Percentiles rank a stretch among this genome's conserved stretches.
phyloP scores from a whole-genome alignment of 768 basidiomycete genomes.

The Paxillus rubicundulus region DNA sequence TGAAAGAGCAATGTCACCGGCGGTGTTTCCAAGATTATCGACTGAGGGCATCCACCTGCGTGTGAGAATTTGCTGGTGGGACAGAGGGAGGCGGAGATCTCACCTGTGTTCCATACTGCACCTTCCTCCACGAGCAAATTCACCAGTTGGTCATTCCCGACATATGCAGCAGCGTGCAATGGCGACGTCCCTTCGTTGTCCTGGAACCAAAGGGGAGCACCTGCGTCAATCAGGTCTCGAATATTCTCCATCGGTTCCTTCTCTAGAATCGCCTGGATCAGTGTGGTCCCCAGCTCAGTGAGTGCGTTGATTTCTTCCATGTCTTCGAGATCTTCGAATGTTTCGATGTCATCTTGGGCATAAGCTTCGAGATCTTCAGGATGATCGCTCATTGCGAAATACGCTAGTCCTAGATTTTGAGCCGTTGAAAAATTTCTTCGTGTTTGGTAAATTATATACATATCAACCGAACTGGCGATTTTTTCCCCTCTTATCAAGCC shows the following conservation, averaged over 20 bases:
- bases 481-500: no score
- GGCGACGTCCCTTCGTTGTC: conserved; percentile 79
- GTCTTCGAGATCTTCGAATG: conserved; percentile 27
- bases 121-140: conserved; percentile 72
- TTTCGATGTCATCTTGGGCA: conserved; percentile 10
- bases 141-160: conserved; percentile 62
- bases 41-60: conserved; percentile 40
- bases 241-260: conserved; percentile 43
- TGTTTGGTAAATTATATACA: no score
- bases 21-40: conserved; percentile 76
- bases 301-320: conserved; percentile 43
- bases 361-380: neutral
- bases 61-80: neutral
- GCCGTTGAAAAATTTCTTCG: no score
- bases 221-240: conserved; percentile 52
- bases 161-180: conserved; percentile 83
- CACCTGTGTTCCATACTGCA: conserved; percentile 89
- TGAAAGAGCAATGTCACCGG: conserved; percentile 88
- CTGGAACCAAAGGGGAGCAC: conserved; percentile 89
- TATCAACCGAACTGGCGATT: no score
- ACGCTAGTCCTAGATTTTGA: neutral
- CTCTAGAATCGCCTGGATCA: conserved; percentile 59
- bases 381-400: conserved; percentile 13
- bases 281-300: conserved; percentile 53
- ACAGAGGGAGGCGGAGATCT: conserved; percentile 15